Conservation (phyloP, 148 eudicot species). For the Fagopyrum esculentum region DNA sequence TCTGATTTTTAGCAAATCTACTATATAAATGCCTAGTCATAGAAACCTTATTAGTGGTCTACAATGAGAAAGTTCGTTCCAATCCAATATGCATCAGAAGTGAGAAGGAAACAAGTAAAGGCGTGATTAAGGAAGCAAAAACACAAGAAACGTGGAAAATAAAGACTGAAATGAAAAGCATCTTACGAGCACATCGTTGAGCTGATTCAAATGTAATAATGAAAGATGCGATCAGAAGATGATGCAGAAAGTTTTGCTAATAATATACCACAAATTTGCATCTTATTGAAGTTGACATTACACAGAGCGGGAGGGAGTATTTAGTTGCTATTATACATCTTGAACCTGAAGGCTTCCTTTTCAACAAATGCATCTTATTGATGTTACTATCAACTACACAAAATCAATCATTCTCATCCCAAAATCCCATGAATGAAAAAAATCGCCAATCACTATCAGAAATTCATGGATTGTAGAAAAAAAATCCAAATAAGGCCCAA, state of each 20-base stretch:
- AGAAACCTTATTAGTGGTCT: background rate
- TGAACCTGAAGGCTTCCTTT: too few relatives aligned
- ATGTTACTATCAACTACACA: too few relatives aligned
- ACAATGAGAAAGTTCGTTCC: background rate
- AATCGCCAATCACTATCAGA: background rate
- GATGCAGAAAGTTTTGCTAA: background rate
- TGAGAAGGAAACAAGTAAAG: background rate
- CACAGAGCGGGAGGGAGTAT: too few relatives aligned
- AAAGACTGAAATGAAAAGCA: background rate
- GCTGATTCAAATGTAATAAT: background rate
- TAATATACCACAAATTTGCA: background rate
- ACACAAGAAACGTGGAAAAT: background rate
- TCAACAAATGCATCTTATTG: too few relatives aligned
- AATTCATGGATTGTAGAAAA: background rate
- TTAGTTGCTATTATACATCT: too few relatives aligned
- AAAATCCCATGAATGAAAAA: constrained; percentile 1
- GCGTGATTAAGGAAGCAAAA: background rate
- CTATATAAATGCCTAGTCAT: background rate
- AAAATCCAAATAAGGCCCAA: background rate
- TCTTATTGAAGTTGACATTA: too few relatives aligned
- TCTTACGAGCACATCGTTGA: background rate
- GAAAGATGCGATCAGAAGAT: background rate
- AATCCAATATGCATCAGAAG: background rate
- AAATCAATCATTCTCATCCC: background rate
- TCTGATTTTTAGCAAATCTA: background rate